Percentiles rank a stretch among this genome's conserved stretches.
These are phyloP conservation scores for Phytophthora kernoviae DNA, from an alignment of 352 stramenopile species.

Conservation along the genomic window DNA sequence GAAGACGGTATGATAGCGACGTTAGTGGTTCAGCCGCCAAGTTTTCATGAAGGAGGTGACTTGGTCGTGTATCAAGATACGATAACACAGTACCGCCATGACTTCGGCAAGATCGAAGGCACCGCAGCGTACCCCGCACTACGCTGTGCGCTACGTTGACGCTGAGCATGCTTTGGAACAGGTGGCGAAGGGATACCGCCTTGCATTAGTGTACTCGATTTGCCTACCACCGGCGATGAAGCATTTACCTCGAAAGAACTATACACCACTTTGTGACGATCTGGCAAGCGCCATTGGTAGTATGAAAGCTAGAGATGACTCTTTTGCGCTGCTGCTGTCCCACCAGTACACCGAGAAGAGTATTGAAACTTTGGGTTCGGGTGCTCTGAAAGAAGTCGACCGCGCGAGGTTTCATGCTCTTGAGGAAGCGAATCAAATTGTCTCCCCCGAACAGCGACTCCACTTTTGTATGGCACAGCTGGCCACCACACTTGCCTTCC, in stretches of 20 bases:
- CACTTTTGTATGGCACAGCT: no score
- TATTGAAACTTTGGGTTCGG: slow-evolving; percentile 6
- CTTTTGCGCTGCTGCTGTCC: slow-evolving; percentile 17
- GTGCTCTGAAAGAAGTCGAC: slow-evolving; percentile 22
- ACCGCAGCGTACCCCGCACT: slow-evolving; percentile 13
- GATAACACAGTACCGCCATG: slow-evolving; percentile 8
- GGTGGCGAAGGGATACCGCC: slow-evolving; percentile 24
- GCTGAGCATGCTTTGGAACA: slow-evolving; percentile 19
- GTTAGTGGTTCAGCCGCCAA: slow-evolving; percentile 40
- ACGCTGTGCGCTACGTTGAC: slow-evolving; percentile 27
- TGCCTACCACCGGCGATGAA: slow-evolving; percentile 18
- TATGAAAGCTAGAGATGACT: slow-evolving; percentile 42
- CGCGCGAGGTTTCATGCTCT: slow-evolving; percentile 11
- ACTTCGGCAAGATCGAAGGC: slow-evolving; percentile 20
- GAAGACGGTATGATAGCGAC: slow-evolving; percentile 55
- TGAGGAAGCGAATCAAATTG: not conserved
- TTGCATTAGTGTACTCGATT: slow-evolving; percentile 25
- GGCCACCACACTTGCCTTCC: no score
- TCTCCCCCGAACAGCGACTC: no score
- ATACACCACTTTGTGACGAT: not conserved
- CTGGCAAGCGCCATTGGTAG: slow-evolving; percentile 23
- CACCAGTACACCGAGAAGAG: slow-evolving; percentile 27
- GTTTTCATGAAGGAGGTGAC: slow-evolving; percentile 14
- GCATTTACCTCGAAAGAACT: no score
- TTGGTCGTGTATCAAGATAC: slow-evolving; percentile 17